Percentiles rank a stretch among this genome's conserved stretches.
These are phyloP conservation scores for Candolleomyces eurysporus DNA, from an alignment of 768 basidiomycete genomes.

Conservation along the genomic window DNA sequence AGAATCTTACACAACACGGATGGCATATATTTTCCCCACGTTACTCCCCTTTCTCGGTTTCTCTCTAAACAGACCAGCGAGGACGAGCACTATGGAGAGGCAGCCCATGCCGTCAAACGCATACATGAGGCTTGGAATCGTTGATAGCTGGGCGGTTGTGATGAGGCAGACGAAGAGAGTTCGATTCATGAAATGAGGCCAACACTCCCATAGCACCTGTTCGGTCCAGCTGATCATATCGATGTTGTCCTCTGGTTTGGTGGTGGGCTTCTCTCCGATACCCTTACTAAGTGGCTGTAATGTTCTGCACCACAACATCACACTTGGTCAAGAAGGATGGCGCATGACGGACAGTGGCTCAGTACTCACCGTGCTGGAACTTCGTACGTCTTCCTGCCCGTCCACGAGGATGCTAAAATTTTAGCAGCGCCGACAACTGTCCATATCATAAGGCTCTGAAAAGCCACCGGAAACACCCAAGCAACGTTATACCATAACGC, in stretches of 20 bases:
- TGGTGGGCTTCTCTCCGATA: neutral
- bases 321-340: neutral
- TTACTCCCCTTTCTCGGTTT: too few relatives aligned
- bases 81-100: neutral
- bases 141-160: neutral
- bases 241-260: neutral
- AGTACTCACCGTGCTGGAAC: neutral
- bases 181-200: slow-evolving; percentile 1
- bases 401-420: slow-evolving; percentile 1
- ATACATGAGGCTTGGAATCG: neutral
- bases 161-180: neutral
- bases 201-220: neutral
- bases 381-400: neutral
- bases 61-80: neutral
- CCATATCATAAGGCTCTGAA: neutral
- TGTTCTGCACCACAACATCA: neutral
- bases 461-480: neutral
- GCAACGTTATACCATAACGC: slow-evolving; percentile 5
- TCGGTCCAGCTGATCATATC: slow-evolving; percentile 8
- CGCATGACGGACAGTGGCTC: neutral
- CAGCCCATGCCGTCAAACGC: neutral
- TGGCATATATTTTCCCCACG: too few relatives aligned
- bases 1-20: too few relatives aligned
- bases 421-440: too few relatives aligned
- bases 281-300: neutral